phyloP scores from a whole-genome alignment of 306 rosid genomes.

The Gastrolobium bilobum region DNA sequence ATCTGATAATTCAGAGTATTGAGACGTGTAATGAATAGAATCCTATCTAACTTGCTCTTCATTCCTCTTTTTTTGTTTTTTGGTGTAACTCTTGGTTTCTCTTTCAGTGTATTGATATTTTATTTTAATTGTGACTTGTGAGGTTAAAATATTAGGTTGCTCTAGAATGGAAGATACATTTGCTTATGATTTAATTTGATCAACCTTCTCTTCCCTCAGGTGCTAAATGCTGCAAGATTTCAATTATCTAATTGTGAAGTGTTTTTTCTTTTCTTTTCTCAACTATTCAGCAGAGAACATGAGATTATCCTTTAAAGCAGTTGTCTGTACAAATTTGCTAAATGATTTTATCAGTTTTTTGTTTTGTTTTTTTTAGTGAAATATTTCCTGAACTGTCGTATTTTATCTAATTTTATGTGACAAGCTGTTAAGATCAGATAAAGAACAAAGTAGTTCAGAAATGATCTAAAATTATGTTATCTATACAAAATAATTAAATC shows the following conservation, averaged over 20 bases:
- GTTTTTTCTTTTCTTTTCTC: slow-evolving; percentile 1
- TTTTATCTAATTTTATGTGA: background rate
- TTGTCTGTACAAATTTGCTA: background rate
- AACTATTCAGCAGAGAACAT: background rate
- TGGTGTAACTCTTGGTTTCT: background rate
- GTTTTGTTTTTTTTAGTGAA: slow-evolving; percentile 1
- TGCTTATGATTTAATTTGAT: slow-evolving; percentile 31
- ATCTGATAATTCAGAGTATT: slow-evolving; percentile 3
- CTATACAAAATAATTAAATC: slow-evolving; percentile 2
- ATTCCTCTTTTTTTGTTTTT: background rate
- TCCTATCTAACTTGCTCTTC: background rate
- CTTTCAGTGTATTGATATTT: background rate
- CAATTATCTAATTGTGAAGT: background rate
- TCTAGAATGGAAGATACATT: background rate
- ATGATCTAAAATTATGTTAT: slow-evolving; percentile 5
- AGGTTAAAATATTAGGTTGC: background rate
- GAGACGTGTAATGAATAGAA: background rate
- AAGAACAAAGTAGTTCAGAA: slow-evolving; percentile 18
- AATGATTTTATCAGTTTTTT: background rate
- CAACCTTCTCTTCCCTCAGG: background rate
- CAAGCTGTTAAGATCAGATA: background rate
- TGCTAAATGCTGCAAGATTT: background rate
- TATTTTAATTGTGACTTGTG: slow-evolving; percentile 10
- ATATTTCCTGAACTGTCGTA: slow-evolving; percentile 11
- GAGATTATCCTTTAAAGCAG: background rate